These are phyloP conservation scores for Penicillium macrosclerotiorum DNA, from an alignment of 495 filamentous ascomycete genomes.

Conservation along the genomic window DNA sequence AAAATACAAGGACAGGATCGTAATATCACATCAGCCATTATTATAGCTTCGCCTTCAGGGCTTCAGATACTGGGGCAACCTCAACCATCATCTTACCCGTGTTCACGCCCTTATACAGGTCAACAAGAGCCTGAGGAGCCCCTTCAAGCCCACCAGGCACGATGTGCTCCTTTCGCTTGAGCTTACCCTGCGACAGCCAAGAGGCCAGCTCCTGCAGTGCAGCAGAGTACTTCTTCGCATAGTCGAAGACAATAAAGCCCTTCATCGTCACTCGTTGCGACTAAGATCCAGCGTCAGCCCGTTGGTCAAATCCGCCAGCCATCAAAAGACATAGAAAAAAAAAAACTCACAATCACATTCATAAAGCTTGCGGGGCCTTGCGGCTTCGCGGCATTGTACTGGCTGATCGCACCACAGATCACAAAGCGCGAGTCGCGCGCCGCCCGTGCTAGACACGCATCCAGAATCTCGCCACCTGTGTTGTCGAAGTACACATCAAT, in stretches of 20 bases:
- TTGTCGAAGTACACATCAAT: conserved; percentile 62
- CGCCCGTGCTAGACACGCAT: conserved; percentile 47
- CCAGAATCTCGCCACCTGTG: conserved; percentile 54
- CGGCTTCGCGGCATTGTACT: conserved; percentile 50
- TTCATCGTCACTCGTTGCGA: conserved; percentile 52
- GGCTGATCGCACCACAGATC: conserved; percentile 54
- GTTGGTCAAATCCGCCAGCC: too few relatives aligned
- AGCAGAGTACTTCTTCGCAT: conserved; percentile 39
- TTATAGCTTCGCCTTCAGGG: conserved; percentile 36
- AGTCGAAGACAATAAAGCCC: conserved; percentile 58
- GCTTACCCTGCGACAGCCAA: conserved; percentile 53
- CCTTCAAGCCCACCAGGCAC: conserved; percentile 49
- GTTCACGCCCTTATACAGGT: conserved; percentile 50
- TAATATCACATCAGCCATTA: too few relatives aligned
- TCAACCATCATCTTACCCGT: conserved; percentile 55
- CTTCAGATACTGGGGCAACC: conserved; percentile 37
- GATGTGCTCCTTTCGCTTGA: conserved; percentile 56
- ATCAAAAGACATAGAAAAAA: background rate
- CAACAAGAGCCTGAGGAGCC: conserved; percentile 47
- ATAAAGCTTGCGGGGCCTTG: conserved; percentile 48
- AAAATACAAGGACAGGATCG: background rate
- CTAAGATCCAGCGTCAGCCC: too few relatives aligned
- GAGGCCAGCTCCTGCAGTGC: conserved; percentile 46
- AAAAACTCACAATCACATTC: conserved; percentile 46
- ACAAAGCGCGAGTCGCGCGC: conserved; percentile 49